phyloP scores from a whole-genome alignment of 495 filamentous ascomycete species.

The Xylaria scruposa region DNA sequence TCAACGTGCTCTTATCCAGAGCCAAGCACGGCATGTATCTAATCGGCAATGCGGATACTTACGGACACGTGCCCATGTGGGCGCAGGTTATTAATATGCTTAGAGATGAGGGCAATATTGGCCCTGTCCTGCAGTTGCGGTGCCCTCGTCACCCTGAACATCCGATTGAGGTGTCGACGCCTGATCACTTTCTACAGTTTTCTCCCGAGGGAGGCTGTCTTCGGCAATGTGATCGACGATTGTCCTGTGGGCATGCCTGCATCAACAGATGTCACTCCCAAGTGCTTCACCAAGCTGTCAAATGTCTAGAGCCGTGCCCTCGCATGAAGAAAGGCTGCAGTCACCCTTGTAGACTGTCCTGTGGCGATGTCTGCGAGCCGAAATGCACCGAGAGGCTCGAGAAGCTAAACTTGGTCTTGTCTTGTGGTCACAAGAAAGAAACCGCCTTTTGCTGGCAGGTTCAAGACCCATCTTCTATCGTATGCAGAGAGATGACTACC shows the following conservation, averaged over 20 bases:
- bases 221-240: conserved; percentile 61
- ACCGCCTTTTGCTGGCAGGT: conserved; percentile 60
- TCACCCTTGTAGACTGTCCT: conserved; percentile 66
- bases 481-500: conserved; percentile 46
- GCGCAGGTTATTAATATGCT: conserved; percentile 65
- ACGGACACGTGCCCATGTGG: conserved; percentile 71
- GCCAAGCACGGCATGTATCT: conserved; percentile 87
- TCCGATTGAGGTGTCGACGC: conserved; percentile 59
- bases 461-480: conserved; percentile 34
- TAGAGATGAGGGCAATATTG: conserved; percentile 55
- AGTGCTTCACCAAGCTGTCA: conserved; percentile 65
- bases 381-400: conserved; percentile 47
- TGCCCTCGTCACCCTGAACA: conserved; percentile 74
- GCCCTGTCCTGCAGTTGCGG: conserved; percentile 59
- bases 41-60: conserved; percentile 73
- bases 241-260: conserved; percentile 78
- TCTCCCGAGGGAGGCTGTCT: conserved; percentile 78
- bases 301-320: conserved; percentile 67
- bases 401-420: conserved; percentile 49
- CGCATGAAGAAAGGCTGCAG: conserved; percentile 62
- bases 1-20: conserved; percentile 79
- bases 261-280: conserved; percentile 72
- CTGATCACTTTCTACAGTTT: conserved; percentile 66
- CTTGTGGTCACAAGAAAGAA: conserved; percentile 64
- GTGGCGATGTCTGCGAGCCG: conserved; percentile 57